These are phyloP conservation scores for Colletotrichum liaoningense DNA, from an alignment of 2,329 filamentous ascomycete genomes.

Conservation along the genomic window DNA sequence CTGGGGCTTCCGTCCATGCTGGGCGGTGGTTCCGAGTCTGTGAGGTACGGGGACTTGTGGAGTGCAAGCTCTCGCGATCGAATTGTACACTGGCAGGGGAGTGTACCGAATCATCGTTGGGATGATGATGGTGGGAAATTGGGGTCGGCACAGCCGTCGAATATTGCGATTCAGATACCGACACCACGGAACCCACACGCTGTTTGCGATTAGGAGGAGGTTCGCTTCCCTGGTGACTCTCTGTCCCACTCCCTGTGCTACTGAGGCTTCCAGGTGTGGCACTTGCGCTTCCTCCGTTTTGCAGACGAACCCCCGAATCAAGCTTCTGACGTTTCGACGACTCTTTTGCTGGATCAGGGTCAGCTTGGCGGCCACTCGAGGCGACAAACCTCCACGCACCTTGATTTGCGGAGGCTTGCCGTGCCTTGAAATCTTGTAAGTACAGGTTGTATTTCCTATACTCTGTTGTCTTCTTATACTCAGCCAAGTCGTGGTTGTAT, in stretches of 20 bases:
- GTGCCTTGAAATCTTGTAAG: constrained; percentile 81
- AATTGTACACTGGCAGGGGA: constrained; percentile 55
- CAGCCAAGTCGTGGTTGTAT: constrained; percentile 77
- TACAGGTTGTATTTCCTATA: constrained; percentile 79
- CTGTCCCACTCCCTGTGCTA: constrained; percentile 59
- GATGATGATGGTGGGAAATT: constrained; percentile 47
- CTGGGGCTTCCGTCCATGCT: constrained; percentile 28
- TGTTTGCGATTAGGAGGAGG: constrained; percentile 59
- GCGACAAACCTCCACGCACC: constrained; percentile 52
- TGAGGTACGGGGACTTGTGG: constrained; percentile 26
- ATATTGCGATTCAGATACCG: constrained; percentile 57
- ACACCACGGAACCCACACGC: constrained; percentile 60
- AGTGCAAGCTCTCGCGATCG: constrained; percentile 43
- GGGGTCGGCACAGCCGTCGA: constrained; percentile 50
- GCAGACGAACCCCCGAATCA: constrained; percentile 49
- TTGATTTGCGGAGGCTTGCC: constrained; percentile 70
- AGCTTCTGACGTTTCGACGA: constrained; percentile 61
- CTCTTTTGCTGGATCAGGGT: constrained; percentile 55
- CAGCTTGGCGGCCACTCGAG: neutral
- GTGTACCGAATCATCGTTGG: constrained; percentile 54
- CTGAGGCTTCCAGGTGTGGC: constrained; percentile 51
- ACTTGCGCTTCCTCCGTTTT: constrained; percentile 54
- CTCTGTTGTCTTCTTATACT: constrained; percentile 82
- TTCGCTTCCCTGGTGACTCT: constrained; percentile 60
- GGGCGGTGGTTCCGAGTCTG: constrained; percentile 27